Base-by-base conservation (phyloP, 202 grass and related monocot species). In the Carex arenaria region DNA sequence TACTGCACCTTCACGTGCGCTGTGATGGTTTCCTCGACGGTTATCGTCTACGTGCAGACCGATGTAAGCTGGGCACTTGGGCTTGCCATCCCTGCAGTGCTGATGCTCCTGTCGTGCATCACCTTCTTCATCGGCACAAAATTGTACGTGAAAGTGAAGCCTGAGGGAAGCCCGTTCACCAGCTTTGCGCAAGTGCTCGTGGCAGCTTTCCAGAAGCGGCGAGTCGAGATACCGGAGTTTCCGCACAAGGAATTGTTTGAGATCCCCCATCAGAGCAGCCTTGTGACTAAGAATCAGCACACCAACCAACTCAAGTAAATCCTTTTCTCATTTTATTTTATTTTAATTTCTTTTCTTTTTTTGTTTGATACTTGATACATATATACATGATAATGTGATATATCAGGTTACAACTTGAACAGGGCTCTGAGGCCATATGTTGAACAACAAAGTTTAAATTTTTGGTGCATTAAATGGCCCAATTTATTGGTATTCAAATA, bases 11-110 rank as follows among this genome's bases (percentile, higher is more conserved):
- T 93, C 79, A 93, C 94, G 3, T 62, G 86, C 31, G 91, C 91
- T 67, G 84, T 97, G 78, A 88, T 90, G 82, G 0, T 97, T 13
- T 97, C 91, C 2, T 80, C 91, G 23, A 93, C 94, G 3, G 0
- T 97, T 28, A 97, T 97, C 82, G 89, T 93, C 79, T 97, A 93
- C 82, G 42, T 97, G 12, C 94, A 93, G 86, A 91, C 84, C 79
- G 68, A 76, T 67, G 26, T 93, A 22, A 93, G 70, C 84, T 97
- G 91, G 94, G 17, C 91, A 0, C 47, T 97, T 3, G 94, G 94
- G 3, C 87, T 93, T 30, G 91, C 72, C 73, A 82, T 97, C 1
- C 94, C 94, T 1, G 79, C 91, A 3, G 28, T 68, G 3, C 87
- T 93, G 57, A 97, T 97, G 94, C 20, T 82, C 62, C 13, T 87